Evolutionary conservation across 2,329 filamentous ascomycete genomes (phyloP).

Genomic region (Helicocarpus griseus): DNA sequence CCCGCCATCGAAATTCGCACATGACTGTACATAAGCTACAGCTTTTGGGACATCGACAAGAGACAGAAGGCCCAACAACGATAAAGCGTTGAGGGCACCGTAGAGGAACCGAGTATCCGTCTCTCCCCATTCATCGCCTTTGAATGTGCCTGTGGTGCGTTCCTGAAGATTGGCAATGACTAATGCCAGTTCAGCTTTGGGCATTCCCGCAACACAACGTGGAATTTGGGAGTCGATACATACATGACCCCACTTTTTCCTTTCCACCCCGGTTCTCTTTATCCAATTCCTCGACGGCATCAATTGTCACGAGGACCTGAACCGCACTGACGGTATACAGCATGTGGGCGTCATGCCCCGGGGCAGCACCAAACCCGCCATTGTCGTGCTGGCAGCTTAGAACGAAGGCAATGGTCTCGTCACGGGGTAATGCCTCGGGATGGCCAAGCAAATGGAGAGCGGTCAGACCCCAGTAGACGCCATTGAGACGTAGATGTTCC

Average conservation of each 20-base stretch:
- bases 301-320: conserved; percentile 79
- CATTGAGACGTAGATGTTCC: conserved; percentile 89
- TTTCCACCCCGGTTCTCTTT: conserved; percentile 56
- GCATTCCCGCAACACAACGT: neutral
- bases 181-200: conserved; percentile 21
- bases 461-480: conserved; percentile 91
- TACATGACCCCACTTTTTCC: conserved; percentile 68
- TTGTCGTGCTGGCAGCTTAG: conserved; percentile 82
- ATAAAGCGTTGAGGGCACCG: conserved; percentile 78
- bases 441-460: conserved; percentile 75
- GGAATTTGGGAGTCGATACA: conserved; percentile 25
- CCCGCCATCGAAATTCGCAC: conserved; percentile 88
- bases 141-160: conserved; percentile 70
- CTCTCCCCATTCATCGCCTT: conserved; percentile 94
- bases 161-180: conserved; percentile 80
- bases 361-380: conserved; percentile 89
- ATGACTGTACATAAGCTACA: conserved; percentile 67
- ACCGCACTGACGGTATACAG: conserved; percentile 92
- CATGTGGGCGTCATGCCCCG: conserved; percentile 91
- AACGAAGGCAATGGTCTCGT: conserved; percentile 82
- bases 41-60: conserved; percentile 72
- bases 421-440: conserved; percentile 70
- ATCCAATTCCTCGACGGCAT: conserved; percentile 78
- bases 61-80: conserved; percentile 64
- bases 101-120: conserved; percentile 92